Conservation (phyloP, 23 red algal genomes). For the Gracilaria caudata region DNA sequence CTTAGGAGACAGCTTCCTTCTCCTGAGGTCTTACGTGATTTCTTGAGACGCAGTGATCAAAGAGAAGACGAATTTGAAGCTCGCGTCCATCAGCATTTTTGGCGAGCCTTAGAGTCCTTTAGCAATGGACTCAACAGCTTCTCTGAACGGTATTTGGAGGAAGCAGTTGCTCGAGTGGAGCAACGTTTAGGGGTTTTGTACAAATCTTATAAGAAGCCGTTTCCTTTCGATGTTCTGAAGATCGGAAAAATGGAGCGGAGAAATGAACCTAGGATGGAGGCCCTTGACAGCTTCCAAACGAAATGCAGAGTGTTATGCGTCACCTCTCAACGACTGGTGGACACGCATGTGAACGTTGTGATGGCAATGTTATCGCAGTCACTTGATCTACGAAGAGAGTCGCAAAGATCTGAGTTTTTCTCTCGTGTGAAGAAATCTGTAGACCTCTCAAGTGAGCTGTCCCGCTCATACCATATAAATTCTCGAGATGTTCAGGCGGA, state of each 20-base stretch:
- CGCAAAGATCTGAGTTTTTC: constrained; percentile 46
- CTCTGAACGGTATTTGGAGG: constrained; percentile 16
- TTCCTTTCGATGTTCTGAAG: neutral
- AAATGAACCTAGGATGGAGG: neutral
- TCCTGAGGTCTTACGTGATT: constrained; percentile 22
- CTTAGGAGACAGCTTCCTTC: constrained; percentile 41
- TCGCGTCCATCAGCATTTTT: constrained; percentile 28
- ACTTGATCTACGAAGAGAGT: constrained; percentile 13
- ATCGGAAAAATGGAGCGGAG: neutral
- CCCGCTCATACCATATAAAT: neutral
- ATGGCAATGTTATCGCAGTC: constrained; percentile 32
- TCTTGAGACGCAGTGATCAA: neutral
- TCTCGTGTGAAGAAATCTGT: constrained; percentile 35
- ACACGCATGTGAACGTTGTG: constrained; percentile 4
- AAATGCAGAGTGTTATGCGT: constrained; percentile 31
- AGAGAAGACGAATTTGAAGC: neutral
- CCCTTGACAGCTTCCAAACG: constrained; percentile 25
- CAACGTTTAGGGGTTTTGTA: neutral
- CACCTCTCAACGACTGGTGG: constrained; percentile 38
- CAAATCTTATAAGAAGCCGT: neutral
- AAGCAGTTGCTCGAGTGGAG: constrained; percentile 19
- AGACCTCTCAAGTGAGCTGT: constrained; percentile 22
- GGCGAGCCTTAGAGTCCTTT: constrained; percentile 35
- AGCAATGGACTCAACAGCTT: neutral
- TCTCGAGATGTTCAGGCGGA: neutral